A percentile compares a stretch with the other conserved stretches of the same genome.
phyloP scores from a whole-genome alignment of 352 stramenopile species.

The Phytophthora cactorum region DNA sequence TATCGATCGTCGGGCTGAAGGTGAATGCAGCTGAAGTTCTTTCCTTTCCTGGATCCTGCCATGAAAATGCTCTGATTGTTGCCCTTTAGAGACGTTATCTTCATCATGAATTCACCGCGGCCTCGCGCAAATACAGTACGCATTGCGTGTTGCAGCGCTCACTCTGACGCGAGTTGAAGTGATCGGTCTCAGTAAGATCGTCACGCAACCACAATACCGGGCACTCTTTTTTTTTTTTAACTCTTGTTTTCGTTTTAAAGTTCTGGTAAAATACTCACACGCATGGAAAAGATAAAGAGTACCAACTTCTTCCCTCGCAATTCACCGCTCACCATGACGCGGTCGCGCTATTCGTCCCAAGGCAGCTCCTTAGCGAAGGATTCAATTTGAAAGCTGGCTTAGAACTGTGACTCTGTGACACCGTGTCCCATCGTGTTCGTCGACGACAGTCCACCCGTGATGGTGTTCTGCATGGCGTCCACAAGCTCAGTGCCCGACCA shows the following conservation, averaged over 20 bases:
- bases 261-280: constrained; percentile 41
- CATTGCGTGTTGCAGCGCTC: no score
- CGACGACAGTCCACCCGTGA: constrained; percentile 94
- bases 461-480: constrained; percentile 96
- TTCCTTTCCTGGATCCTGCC: no score
- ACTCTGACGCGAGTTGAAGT: no score
- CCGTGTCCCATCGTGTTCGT: constrained; percentile 98
- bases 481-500: constrained; percentile 98
- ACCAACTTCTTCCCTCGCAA: constrained; percentile 13
- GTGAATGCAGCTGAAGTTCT: no score
- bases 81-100: no score
- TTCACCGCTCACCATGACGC: constrained; percentile 6
- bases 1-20: no score
- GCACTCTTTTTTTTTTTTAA: constrained; percentile 11
- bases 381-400: constrained; percentile 26
- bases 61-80: no score
- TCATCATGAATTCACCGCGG: no score
- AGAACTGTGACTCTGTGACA: constrained; percentile 98
- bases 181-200: not conserved
- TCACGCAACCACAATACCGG: not conserved
- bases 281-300: constrained; percentile 32
- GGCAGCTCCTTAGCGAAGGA: constrained; percentile 10
- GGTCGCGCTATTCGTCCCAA: constrained; percentile 1
- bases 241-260: constrained; percentile 30
- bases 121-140: no score